Evolutionary conservation across 805 yeast genomes (phyloP).

Genomic region (Saccharomycodes ludwigii): DNA sequence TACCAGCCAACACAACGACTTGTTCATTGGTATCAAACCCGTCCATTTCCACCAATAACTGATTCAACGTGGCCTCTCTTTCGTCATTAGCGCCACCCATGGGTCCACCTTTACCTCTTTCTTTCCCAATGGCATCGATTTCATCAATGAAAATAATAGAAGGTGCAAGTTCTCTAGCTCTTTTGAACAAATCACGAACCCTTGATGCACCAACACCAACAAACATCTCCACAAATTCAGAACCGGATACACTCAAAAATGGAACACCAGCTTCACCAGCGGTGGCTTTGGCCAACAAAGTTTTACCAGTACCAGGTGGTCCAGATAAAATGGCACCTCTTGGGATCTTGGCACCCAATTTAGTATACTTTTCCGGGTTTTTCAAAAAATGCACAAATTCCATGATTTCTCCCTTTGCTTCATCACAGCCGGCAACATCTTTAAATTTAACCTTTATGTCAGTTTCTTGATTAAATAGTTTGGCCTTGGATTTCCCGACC

Average conservation of each 20-base stretch:
- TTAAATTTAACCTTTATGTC: constrained; percentile 80
- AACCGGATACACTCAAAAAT: constrained; percentile 88
- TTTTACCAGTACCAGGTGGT: constrained; percentile 99
- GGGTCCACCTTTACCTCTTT: constrained; percentile 63
- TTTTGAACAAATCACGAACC: constrained; percentile 87
- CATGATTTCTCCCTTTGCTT: constrained; percentile 95
- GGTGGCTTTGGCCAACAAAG: constrained; percentile 92
- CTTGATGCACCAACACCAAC: constrained; percentile 99
- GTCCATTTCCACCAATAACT: constrained; percentile 95
- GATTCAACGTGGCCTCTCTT: constrained; percentile 92
- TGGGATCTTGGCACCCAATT: constrained; percentile 93
- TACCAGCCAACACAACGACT: constrained; percentile 94
- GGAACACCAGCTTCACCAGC: constrained; percentile 99
- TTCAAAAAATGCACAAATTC: constrained; percentile 92
- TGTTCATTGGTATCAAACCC: constrained; percentile 88
- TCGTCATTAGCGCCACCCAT: constrained; percentile 82
- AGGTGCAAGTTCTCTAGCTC: constrained; percentile 91
- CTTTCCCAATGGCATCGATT: constrained; percentile 98
- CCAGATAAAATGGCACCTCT: constrained; percentile 96
- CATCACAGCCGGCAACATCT: constrained; percentile 96
- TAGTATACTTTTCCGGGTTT: constrained; percentile 81
- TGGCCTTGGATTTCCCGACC: constrained; percentile 86
- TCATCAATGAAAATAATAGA: constrained; percentile 95
- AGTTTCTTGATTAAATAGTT: constrained; percentile 80
- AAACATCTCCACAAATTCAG: constrained; percentile 97